Conservation (phyloP, 495 filamentous ascomycete genomes). For the Parachaetomium inaequale region DNA sequence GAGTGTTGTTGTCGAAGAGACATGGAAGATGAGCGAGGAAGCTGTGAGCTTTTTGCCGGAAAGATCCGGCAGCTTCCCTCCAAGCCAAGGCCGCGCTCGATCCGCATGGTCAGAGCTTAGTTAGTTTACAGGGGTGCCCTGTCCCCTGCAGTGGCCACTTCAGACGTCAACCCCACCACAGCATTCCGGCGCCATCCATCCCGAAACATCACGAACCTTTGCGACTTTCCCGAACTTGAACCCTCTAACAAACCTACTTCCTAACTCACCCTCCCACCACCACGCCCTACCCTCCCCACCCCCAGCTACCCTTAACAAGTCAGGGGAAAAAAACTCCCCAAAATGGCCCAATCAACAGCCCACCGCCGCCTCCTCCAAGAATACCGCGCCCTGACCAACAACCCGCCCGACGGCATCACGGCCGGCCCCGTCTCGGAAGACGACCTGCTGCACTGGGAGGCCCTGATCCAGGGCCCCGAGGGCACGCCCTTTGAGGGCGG, state of each 20-base stretch:
- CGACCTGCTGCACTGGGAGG: slow-evolving; percentile 96
- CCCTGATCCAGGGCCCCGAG: slow-evolving; percentile 89
- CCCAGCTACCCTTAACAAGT: not conserved
- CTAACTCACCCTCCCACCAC: not conserved
- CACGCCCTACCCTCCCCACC: not conserved
- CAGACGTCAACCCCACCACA: slow-evolving; percentile 6
- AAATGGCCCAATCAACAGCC: slow-evolving; percentile 64
- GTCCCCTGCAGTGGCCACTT: not conserved
- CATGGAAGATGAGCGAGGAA: not conserved
- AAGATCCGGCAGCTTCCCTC: slow-evolving; percentile 19
- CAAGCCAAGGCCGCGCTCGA: slow-evolving; percentile 4
- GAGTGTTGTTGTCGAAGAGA: not conserved
- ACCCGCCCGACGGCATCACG: slow-evolving; percentile 89
- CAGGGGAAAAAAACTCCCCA: slow-evolving; percentile 3
- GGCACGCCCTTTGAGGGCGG: slow-evolving; percentile 95
- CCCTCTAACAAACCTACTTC: too few species aligned
- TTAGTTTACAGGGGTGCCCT: not conserved
- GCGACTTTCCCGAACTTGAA: too few species aligned
- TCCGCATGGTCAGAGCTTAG: slow-evolving; percentile 1
- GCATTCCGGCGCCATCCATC: too few species aligned
- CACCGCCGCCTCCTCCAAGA: slow-evolving; percentile 95
- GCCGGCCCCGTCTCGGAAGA: slow-evolving; percentile 92
- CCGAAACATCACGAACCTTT: too few species aligned
- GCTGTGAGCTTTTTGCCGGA: slow-evolving; percentile 16
- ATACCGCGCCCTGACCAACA: slow-evolving; percentile 72